A percentile compares a stretch with the other conserved stretches of the same genome.
These are phyloP conservation scores for Kazachstania taianensis DNA, from an alignment of 805 yeast genomes.

Conservation along the genomic window DNA sequence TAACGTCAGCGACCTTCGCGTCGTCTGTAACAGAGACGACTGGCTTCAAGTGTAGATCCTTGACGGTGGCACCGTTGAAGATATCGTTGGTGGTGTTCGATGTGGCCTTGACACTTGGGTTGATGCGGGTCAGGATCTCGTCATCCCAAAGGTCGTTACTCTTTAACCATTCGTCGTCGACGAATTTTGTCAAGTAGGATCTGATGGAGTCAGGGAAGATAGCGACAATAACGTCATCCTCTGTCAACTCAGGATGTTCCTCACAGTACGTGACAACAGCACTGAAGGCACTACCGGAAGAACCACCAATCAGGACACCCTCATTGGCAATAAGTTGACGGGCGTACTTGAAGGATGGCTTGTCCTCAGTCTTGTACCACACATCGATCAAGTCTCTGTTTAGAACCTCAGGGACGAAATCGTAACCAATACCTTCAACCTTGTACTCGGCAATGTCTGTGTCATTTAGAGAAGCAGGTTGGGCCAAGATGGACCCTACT, in stretches of 20 bases:
- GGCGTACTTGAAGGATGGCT: constrained; percentile 68
- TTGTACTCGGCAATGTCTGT: constrained; percentile 47
- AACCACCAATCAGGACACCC: constrained; percentile 85
- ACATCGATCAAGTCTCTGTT: constrained; percentile 54
- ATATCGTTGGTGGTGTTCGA: constrained; percentile 31
- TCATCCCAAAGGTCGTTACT: constrained; percentile 63
- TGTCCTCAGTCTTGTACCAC: constrained; percentile 83
- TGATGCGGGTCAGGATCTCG: constrained; percentile 31
- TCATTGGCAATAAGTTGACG: constrained; percentile 75
- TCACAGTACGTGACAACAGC: constrained; percentile 65
- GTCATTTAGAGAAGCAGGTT: constrained; percentile 61
- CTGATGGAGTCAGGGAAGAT: constrained; percentile 81
- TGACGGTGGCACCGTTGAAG: constrained; percentile 48
- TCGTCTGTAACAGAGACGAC: constrained; percentile 61
- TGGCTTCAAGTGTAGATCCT: constrained; percentile 64
- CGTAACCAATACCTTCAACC: constrained; percentile 89
- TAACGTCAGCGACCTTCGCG: constrained; percentile 53
- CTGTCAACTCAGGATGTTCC: constrained; percentile 49
- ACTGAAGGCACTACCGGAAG: constrained; percentile 74
- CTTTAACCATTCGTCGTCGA: constrained; percentile 85
- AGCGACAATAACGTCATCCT: constrained; percentile 66
- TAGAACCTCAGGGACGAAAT: constrained; percentile 75
- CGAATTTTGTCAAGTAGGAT: constrained; percentile 78
- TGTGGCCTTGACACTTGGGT: constrained; percentile 15
- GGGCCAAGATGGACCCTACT: constrained; percentile 73